Conservation (phyloP, 345 rosid species). For the Barbarea vulgaris region DNA sequence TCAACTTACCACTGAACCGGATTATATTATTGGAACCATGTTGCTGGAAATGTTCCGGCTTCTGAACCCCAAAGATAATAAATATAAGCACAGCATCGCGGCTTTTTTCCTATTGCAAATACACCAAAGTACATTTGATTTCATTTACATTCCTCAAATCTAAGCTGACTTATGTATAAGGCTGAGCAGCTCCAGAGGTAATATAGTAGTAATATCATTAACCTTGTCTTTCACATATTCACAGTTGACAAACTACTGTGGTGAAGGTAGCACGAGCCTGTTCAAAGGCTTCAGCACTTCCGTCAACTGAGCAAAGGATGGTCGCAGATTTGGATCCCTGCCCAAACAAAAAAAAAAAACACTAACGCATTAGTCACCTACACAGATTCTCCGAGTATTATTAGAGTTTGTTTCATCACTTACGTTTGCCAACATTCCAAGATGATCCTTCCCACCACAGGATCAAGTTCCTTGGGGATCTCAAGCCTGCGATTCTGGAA, state of each 20-base stretch:
- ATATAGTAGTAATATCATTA: background rate
- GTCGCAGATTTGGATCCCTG: slow-evolving; percentile 92
- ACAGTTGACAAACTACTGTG: slow-evolving; percentile 26
- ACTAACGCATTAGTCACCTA: background rate
- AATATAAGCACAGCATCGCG: slow-evolving; percentile 23
- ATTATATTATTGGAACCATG: background rate
- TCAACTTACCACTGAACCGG: background rate
- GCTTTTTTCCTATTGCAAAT: slow-evolving; percentile 29
- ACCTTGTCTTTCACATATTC: slow-evolving; percentile 28
- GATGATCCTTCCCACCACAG: slow-evolving; percentile 81
- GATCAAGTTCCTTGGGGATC: slow-evolving; percentile 94
- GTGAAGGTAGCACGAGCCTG: slow-evolving; percentile 63
- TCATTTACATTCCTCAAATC: slow-evolving; percentile 36
- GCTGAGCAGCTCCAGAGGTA: background rate
- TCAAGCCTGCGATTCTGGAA: slow-evolving; percentile 97
- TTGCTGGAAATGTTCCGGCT: background rate
- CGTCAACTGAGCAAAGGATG: slow-evolving; percentile 78
- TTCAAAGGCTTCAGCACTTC: slow-evolving; percentile 84
- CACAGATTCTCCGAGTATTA: background rate
- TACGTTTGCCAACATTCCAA: slow-evolving; percentile 97
- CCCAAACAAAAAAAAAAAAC: slow-evolving; percentile 3
- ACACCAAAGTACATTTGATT: slow-evolving; percentile 25
- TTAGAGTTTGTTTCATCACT: slow-evolving; percentile 37
- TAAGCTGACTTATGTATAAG: slow-evolving; percentile 17
- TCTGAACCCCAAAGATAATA: background rate